Evolutionary conservation across 140 eudicot genomes (phyloP), one percentile per base, ranked within the genome.

Genomic region (Stevia rebaudiana): DNA sequence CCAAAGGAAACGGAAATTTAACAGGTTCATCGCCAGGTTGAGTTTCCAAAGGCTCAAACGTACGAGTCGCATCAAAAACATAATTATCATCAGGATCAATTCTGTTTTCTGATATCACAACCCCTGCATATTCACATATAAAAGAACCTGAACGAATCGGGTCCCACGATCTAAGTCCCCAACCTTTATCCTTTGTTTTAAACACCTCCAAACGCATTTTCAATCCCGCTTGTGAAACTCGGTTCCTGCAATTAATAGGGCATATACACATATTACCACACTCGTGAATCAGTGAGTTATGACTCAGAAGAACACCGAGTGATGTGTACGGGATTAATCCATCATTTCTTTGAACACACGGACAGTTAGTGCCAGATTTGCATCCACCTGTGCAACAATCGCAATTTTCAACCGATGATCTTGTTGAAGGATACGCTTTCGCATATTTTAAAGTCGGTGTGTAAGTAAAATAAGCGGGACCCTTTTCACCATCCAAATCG

Each of bases 391-490:
- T 44, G 73, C 73, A 75, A 69, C 77, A 79, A 65, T 40, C 8
- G 43, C 71, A 79, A 59, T 31, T 46, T 75, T 50, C 13, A 31
- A 58, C 46, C 48, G 74, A 69, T 12, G 88, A 71, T 22, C 58
- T 61, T 15, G 72, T 35, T 7, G 74, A 42, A 9, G 73, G 35
- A 40, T 75, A 81, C 8, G 95, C 76, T 16, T 63, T 74, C 11
- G 74, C 33, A 48, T 87, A 84, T 51, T 64, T 84, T 11, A 84
- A 80, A 59, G 19, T 67, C 1, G 71, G 37, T 46, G 71, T 24
- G 51, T 87, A 87, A 3, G 94, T 84, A 78, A 87, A 87, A 80
- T 87, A 81, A 18, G 86, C 74, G 5, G 95, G 95, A 0, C 89
- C 94, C 69, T 76, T 87, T 23, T 83, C 90, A 47, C 72, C 76